phyloP scores from a whole-genome alignment of 2,329 filamentous ascomycete species.

The Elsinoe fawcettii region DNA sequence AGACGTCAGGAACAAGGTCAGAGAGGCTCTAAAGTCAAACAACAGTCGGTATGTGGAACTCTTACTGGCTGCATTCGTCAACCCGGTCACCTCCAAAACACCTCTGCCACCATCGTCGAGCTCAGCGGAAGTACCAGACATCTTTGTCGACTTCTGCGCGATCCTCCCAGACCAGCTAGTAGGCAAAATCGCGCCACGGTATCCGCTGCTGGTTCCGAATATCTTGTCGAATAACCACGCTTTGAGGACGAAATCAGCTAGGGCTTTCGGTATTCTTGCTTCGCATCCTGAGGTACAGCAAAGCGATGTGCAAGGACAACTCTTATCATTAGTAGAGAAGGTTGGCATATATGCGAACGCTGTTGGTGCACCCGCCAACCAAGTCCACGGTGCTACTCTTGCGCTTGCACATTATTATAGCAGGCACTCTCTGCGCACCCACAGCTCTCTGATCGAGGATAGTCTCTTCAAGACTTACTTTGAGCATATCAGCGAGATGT shows the following conservation, averaged over 20 bases:
- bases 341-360: slow-evolving; percentile 49
- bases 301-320: slow-evolving; percentile 36
- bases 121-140: slow-evolving; percentile 21
- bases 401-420: slow-evolving; percentile 52
- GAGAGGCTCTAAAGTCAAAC: slow-evolving; percentile 22
- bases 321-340: slow-evolving; percentile 42
- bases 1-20: slow-evolving; percentile 53
- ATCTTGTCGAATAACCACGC: slow-evolving; percentile 65
- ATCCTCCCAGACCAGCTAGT: slow-evolving; percentile 48
- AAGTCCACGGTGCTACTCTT: slow-evolving; percentile 53
- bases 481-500: slow-evolving; percentile 41
- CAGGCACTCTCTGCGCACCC: slow-evolving; percentile 45
- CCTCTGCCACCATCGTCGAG: slow-evolving; percentile 10
- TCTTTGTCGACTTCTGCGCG: slow-evolving; percentile 49
- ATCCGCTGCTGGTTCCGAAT: slow-evolving; percentile 49
- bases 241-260: slow-evolving; percentile 58
- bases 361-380: slow-evolving; percentile 52
- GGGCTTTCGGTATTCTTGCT: slow-evolving; percentile 66
- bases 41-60: slow-evolving; percentile 9
- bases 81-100: slow-evolving; percentile 6
- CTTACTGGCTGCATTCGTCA: slow-evolving; percentile 17
- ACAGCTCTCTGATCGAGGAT: slow-evolving; percentile 9
- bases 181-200: slow-evolving; percentile 42
- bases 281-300: slow-evolving; percentile 46
- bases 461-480: slow-evolving; percentile 36